Percentiles rank a stretch among this genome's conserved stretches.
Conservation (phyloP, 306 rosid species). For the Sphenostylis stenocarpa region DNA sequence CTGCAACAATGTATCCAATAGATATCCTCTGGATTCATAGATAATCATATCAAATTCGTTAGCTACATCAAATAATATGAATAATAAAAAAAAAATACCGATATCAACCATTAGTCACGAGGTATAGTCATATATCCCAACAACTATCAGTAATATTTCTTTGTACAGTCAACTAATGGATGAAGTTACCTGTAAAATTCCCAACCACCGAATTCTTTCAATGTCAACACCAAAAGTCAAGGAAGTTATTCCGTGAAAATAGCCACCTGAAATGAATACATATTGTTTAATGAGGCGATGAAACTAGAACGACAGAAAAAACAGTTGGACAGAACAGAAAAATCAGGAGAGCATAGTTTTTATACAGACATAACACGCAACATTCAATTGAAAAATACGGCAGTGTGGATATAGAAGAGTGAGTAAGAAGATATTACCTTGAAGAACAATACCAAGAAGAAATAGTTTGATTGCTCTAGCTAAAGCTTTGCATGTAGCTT, state of each 20-base stretch:
- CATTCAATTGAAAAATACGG: background rate
- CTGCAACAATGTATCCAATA: constrained; percentile 73
- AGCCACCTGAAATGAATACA: constrained; percentile 74
- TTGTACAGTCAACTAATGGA: constrained; percentile 1
- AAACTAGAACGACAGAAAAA: background rate
- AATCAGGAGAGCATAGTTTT: background rate
- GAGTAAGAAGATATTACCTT: constrained; percentile 55
- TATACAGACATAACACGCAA: background rate
- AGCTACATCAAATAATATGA: background rate
- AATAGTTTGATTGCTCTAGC: constrained; percentile 62
- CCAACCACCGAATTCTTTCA: constrained; percentile 66
- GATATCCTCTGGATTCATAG: constrained; percentile 74
- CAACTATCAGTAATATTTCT: background rate
- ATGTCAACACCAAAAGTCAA: constrained; percentile 83
- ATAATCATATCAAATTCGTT: constrained; percentile 14
- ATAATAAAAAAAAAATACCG: background rate
- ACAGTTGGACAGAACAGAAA: background rate
- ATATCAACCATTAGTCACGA: background rate
- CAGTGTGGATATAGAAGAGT: background rate
- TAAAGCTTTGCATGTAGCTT: constrained; percentile 66
- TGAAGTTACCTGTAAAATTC: constrained; percentile 72
- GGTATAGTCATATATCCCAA: background rate
- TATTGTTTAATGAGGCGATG: background rate
- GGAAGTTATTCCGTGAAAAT: constrained; percentile 82
- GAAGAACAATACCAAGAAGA: constrained; percentile 72